Percentiles rank a stretch among this genome's conserved stretches.
Evolutionary conservation across 805 yeast genomes (phyloP).

Genomic region (Sungouiozyma ichnusensis): DNA sequence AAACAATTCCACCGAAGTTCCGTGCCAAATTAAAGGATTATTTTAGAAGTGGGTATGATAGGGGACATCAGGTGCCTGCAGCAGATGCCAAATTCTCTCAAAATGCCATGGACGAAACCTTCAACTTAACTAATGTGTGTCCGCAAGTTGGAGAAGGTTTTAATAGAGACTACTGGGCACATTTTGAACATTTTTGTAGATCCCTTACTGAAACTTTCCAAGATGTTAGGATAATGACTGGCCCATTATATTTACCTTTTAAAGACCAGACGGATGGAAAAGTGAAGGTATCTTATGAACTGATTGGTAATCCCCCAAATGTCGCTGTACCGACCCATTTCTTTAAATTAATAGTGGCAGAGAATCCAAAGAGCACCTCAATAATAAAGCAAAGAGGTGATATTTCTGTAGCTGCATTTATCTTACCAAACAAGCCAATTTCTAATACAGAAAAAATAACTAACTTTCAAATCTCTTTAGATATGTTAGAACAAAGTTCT

Average conservation of each 20-base stretch:
- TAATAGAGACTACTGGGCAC: conserved; percentile 97
- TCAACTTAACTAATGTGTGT: conserved; percentile 77
- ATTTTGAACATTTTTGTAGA: conserved; percentile 81
- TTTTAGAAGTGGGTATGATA: conserved; percentile 89
- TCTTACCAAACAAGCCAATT: conserved; percentile 78
- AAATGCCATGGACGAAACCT: conserved; percentile 90
- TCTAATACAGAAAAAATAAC: conserved; percentile 60
- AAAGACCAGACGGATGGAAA: conserved; percentile 67
- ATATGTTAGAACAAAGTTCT: conserved; percentile 76
- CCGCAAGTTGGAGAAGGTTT: conserved; percentile 98
- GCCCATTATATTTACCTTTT: conserved; percentile 84
- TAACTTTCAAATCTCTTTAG: conserved; percentile 76
- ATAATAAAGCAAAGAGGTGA: conserved; percentile 9
- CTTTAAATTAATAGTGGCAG: conserved; percentile 84
- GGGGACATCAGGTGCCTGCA: conserved; percentile 98
- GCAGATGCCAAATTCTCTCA: conserved; percentile 92
- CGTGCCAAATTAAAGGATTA: conserved; percentile 74
- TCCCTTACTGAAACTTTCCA: conserved; percentile 61
- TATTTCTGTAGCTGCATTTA: conserved; percentile 83
- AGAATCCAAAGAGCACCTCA: conserved; percentile 36
- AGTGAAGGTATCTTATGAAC: conserved; percentile 75
- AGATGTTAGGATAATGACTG: conserved; percentile 80
- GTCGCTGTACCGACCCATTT: conserved; percentile 97
- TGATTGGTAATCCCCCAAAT: conserved; percentile 92
- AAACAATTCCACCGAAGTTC: conserved; percentile 61